Base-by-base conservation (phyloP, 192 early-diverging fungal species). In the Gryganskiella cystojenkinii region DNA sequence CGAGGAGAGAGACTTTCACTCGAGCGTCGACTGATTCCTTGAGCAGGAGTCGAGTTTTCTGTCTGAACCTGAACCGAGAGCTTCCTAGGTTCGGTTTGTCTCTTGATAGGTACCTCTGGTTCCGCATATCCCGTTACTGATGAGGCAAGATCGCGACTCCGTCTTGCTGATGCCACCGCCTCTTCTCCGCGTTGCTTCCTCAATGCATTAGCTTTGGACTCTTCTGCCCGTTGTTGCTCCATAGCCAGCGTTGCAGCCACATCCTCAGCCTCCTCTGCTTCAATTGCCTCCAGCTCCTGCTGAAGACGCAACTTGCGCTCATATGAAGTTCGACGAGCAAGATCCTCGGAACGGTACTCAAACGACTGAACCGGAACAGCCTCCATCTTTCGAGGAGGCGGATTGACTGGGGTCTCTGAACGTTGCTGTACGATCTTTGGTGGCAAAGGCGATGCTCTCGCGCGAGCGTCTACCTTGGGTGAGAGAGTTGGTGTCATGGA, bases 221-320 rank as follows among this genome's bases (percentile, higher is more conserved):
- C 24, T 54, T 27, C 44, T 54, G 14, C 46, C 28, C 37, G 37
- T 40, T 40, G 27, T 34, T 14, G 20, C 13, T 55, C 64, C 27
- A 31, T n/a, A 35, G 54, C 52, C n/a, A 55, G 40, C 50, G 64
- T 34, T 52, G 57, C 51, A 11, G 25, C 34, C 55, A 37, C 44
- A 7, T 28, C 54, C 22, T 1, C 42, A 20, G 43, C 54, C 17
- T 75, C 64, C 25, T 67, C 64, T 27, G 58, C 72, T 44, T 78
- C 65, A 37, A 78, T 78, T 46, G 61, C 47, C 47, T 64, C 58
- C 37, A 78, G 53, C 31, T 68, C 60, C 20, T 59, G 45, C 40
- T 78, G 73, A 15, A 78, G 34, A 14, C 67, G 65, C 24, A 61
- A 59, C 40, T 75, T 75, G 20, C 72, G 58, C 24, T 75, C 64